Percentiles rank a stretch among this genome's conserved stretches.
Evolutionary conservation across 192 early-diverging fungal species (phyloP).

Genomic region (Pecoramyces ruminantium): DNA sequence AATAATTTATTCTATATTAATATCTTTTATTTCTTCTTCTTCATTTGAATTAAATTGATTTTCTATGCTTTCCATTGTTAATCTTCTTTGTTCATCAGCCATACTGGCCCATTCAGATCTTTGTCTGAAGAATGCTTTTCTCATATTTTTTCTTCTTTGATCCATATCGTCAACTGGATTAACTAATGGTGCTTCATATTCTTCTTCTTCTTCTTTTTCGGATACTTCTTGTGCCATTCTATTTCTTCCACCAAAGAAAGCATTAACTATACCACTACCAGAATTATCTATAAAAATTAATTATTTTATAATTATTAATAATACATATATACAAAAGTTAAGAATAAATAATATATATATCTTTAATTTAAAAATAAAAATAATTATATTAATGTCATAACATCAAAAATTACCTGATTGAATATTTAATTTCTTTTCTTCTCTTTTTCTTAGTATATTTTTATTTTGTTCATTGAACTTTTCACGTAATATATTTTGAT

Average conservation of each 20-base stretch:
- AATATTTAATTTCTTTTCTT: background rate
- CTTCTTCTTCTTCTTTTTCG: background rate
- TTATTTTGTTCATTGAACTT: background rate
- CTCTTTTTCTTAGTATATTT: background rate
- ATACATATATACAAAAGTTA: too few species aligned
- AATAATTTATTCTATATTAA: background rate
- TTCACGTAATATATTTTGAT: background rate
- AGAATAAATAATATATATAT: too few species aligned
- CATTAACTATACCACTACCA: background rate
- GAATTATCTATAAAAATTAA: background rate
- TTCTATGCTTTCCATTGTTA: background rate
- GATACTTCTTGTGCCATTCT: background rate
- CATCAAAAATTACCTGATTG: background rate
- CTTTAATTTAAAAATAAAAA: too few species aligned
- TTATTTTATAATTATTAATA: too few species aligned
- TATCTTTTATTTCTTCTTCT: background rate
- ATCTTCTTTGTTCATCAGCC: background rate
- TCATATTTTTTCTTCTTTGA: background rate
- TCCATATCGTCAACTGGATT: background rate
- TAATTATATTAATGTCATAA: too few species aligned
- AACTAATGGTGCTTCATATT: background rate
- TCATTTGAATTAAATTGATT: background rate
- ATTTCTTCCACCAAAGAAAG: background rate
- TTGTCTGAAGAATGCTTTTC: background rate
- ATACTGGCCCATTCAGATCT: background rate